Conservation (phyloP, 306 rosid genomes). For the Prunus salicina region DNA sequence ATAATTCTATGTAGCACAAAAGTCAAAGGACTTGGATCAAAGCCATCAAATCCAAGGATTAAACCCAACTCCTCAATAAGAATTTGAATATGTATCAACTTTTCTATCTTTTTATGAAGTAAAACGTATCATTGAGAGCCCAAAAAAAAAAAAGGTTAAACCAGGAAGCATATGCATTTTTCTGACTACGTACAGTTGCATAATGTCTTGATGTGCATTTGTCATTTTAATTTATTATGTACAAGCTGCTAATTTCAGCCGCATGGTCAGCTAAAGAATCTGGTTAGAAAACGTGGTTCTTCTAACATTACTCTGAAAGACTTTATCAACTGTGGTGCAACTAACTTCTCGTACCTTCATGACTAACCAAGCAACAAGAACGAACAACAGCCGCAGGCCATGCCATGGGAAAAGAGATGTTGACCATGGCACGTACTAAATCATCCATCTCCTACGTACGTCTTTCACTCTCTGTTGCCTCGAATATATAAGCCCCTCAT, state of each 20-base stretch:
- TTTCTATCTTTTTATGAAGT: too few species aligned
- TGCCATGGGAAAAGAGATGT: not conserved
- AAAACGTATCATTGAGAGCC: too few species aligned
- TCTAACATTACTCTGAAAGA: not conserved
- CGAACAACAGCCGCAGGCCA: not conserved
- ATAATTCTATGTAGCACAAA: too few species aligned
- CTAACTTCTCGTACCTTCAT: constrained; percentile 9
- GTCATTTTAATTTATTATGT: not conserved
- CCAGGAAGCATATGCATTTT: not conserved
- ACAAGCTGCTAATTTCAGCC: not conserved
- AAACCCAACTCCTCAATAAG: too few species aligned
- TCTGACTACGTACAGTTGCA: not conserved
- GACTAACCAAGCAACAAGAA: constrained; percentile 2
- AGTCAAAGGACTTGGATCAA: too few species aligned
- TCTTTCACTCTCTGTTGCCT: not conserved
- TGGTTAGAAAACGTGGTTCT: not conserved
- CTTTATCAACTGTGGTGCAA: constrained; percentile 17
- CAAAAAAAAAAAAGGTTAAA: not conserved
- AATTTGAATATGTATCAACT: too few species aligned
- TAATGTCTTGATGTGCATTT: not conserved
- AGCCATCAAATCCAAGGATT: too few species aligned
- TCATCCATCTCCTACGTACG: not conserved
- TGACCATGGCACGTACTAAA: constrained; percentile 3
- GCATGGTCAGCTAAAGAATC: not conserved
- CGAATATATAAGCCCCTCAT: not conserved